A percentile compares a stretch with the other conserved stretches of the same genome.
Conservation (phyloP, 2,329 filamentous ascomycete genomes). For the Cercospora canescens region DNA sequence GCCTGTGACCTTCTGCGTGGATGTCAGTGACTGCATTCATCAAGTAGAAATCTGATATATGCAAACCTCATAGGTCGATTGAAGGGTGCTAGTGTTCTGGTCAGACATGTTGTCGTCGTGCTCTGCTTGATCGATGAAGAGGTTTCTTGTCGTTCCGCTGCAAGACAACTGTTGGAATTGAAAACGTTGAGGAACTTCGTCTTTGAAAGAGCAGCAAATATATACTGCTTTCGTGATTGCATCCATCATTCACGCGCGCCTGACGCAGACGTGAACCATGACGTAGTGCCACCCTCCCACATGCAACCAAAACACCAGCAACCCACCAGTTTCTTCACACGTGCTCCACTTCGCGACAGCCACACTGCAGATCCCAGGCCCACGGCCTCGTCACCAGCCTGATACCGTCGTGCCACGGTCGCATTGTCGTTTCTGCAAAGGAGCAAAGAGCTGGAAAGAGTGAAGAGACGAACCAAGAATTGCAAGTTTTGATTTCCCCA, state of each 20-base stretch:
- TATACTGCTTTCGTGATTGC: background rate
- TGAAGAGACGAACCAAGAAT: background rate
- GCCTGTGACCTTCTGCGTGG: constrained; percentile 61
- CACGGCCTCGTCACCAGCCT: background rate
- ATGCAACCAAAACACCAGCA: background rate
- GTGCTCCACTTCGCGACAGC: constrained; percentile 2
- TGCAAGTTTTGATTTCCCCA: background rate
- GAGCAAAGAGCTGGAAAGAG: background rate
- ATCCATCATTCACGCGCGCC: background rate
- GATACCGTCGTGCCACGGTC: background rate
- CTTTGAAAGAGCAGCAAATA: background rate
- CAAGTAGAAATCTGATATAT: background rate
- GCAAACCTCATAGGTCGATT: constrained; percentile 57
- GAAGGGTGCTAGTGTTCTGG: constrained; percentile 70
- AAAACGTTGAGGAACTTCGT: background rate
- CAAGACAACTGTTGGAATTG: background rate
- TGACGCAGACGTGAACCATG: background rate
- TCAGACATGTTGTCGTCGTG: constrained; percentile 37
- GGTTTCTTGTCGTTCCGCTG: background rate
- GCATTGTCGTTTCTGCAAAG: background rate
- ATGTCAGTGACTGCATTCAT: constrained; percentile 27
- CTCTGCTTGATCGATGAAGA: background rate
- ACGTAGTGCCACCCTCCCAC: background rate
- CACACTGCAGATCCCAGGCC: background rate
- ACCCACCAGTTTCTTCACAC: background rate